Evolutionary conservation across 164 flowering plant species (phyloP), one percentile per base, ranked within the genome.

Genomic region (Kalanchoe fedtschenkoi): DNA sequence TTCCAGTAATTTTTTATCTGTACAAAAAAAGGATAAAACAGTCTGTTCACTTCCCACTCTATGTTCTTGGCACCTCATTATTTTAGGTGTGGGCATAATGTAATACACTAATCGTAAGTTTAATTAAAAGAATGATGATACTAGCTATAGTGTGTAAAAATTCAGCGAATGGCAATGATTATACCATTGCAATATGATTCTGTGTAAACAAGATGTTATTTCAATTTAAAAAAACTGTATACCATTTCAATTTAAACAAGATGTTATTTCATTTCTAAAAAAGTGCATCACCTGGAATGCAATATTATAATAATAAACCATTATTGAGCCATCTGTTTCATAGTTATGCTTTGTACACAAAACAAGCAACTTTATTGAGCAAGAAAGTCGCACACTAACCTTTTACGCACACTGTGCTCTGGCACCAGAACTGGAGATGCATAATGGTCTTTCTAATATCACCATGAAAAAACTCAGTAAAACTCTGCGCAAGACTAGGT

Each of bases 351-450:
- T 16, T 6, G 5, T 21, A 16, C 4, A 16, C 1, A 42, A 44
- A 60, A 29, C 1, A 21, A 42, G 5, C 1, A 41, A 14, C 28
- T 11, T 22, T 26, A 24, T 19, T 26, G 26, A 64, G 54, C 66
- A 65, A 34, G 63, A 14, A 56, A 55, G 13, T 32, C 6, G 39
- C 3, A 22, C 51, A 67, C 71, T 65, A 29, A 88, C 98, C 98
- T 77, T 67, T 65, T 62, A 62, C 34, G 41, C 10, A 33, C 33
- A 65, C 32, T 69, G 66, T 73, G 53, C 85, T 84, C 78, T 87
- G 97, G 80, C 85, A 88, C 99, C 97, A 95, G 72, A 90, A 95
- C 78, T 95, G 99, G 59, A 95, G 86, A 66, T 81, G 80, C 84
- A 75, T 76, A 63, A 91, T 76, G 72, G 83, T 82, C 82, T 88